Base-by-base conservation (phyloP, 2,329 filamentous ascomycete species). In the Neopestalotiopsis clavispora region DNA sequence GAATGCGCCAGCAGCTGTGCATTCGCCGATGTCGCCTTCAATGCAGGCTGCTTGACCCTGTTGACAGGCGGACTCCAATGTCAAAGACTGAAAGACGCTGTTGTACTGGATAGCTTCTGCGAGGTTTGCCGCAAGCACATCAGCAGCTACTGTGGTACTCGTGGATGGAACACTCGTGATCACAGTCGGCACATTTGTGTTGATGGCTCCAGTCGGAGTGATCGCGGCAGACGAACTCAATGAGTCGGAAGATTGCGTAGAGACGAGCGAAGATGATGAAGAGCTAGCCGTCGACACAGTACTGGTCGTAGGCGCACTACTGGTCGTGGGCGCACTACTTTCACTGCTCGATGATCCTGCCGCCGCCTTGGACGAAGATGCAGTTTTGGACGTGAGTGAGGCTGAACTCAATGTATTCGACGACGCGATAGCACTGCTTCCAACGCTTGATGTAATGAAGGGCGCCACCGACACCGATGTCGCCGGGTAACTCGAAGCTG, bases 231-330 rank as follows among this genome's bases (percentile, higher is more conserved):
- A 74, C 28, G 67, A 68, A 34, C 71, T 71, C 76, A 95, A 98
- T 81, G 96, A 98, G 79, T 98, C 97, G 82, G 97, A 98, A 86
- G 97, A 95, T 77, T 40, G 14, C 30, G 66, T 38, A 14, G 34
- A 67, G 28, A 9, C 30, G 34, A 9, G 30, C 9, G 87, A 89
- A 74, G 91, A 91, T 82, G 95, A 23, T 4, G 49, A 52, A 28
- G 64, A 63, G 38, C 7, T 28, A 34, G 9, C 61, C 4, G n/a
- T 28, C 12, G 67, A 66, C 20, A 7, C 34, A 38, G 20, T 10
- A 6, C 10, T 28, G 7, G 23, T 28, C 3, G n/a, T 28, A 17
- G 67, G 63, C 20, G 6, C 34, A 38, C 20, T 10, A 6, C 10
- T 28, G 7, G 10, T 17, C 10, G 61, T 49, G 12, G 34, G 34